Evolutionary conservation across 2,329 filamentous ascomycete species (phyloP).

Genomic region (Ophiosphaerella narmari): DNA sequence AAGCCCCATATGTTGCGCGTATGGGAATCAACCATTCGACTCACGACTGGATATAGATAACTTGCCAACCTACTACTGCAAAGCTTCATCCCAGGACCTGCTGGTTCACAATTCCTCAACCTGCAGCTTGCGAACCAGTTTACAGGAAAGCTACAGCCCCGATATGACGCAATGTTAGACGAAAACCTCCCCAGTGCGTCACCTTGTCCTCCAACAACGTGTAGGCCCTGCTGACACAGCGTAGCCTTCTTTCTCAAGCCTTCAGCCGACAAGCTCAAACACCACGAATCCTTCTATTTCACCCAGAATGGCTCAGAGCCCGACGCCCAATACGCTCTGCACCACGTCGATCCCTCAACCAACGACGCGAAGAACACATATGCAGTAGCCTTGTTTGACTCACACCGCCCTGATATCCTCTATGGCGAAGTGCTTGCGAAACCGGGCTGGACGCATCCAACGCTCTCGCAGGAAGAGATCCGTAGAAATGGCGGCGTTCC

Average conservation of each 20-base stretch:
- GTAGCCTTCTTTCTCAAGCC: conserved; percentile 65
- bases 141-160: neutral
- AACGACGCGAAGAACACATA: conserved; percentile 80
- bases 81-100: neutral
- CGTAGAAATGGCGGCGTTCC: conserved; percentile 69
- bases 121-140: neutral
- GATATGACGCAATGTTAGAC: conserved; percentile 72
- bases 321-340: conserved; percentile 77
- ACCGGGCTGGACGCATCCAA: conserved; percentile 84
- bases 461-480: conserved; percentile 79
- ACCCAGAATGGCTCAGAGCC: conserved; percentile 81
- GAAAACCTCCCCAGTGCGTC: conserved; percentile 79
- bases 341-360: conserved; percentile 72
- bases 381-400: conserved; percentile 82
- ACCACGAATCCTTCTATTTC: conserved; percentile 60
- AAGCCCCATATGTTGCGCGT: conserved; percentile 3
- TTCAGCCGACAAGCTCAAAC: conserved; percentile 53
- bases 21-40: too few species aligned
- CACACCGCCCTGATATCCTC: conserved; percentile 77
- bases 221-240: conserved; percentile 43
- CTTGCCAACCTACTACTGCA: neutral
- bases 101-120: neutral
- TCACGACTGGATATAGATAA: too few species aligned
- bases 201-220: neutral
- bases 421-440: conserved; percentile 85